Base-by-base conservation (phyloP, 2,329 filamentous ascomycete species). In the Helotiales sp. region DNA sequence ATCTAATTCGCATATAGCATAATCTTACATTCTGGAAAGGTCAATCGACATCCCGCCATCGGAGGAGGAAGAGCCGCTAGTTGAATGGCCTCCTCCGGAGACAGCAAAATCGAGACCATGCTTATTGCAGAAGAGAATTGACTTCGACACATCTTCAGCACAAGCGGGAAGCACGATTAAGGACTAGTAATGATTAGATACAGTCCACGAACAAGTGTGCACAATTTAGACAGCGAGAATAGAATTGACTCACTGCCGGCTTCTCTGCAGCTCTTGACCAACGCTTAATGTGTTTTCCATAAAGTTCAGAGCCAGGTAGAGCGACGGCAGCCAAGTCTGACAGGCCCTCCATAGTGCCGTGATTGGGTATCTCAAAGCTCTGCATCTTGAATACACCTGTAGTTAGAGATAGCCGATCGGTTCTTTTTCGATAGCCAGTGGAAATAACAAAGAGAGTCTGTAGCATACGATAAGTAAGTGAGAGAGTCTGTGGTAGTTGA, bases 231-330 rank as follows among this genome's bases (percentile, higher is more conserved):
- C 20, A 17, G 6, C 6, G n/a, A 45, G 6, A 7, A 20, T 20
- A 20, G n/a, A n/a, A n/a, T n/a, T n/a, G 24, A 70, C 68, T 32
- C 40, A 74, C 72, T 45, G 72, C 73, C 1, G 57, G 37, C 59
- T 71, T 74, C 30, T 70, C 69, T 20, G 72, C 69, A 34, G 70
- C 67, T 6, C 40, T 49, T 17, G 68, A 66, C 74, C 74, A 75
- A 22, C 73, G 60, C 34, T 68, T 64, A 24, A 72, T 57, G 17
- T 57, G 32, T 11, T 24, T 57, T 3, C 40, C 54, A 57, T 40
- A 57, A 15, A 57, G 20, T 24, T 24, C 32, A 6, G 54, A 37
- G 5, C 54, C 32, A 22, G 54, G 54, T 7, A 40, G 32, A 37
- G 54, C 54, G 20, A 57, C 30, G 4, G 54, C 54, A 40, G 32